phyloP scores from a whole-genome alignment of 2,329 filamentous ascomycete species.

The Incumbomyces lentus region DNA sequence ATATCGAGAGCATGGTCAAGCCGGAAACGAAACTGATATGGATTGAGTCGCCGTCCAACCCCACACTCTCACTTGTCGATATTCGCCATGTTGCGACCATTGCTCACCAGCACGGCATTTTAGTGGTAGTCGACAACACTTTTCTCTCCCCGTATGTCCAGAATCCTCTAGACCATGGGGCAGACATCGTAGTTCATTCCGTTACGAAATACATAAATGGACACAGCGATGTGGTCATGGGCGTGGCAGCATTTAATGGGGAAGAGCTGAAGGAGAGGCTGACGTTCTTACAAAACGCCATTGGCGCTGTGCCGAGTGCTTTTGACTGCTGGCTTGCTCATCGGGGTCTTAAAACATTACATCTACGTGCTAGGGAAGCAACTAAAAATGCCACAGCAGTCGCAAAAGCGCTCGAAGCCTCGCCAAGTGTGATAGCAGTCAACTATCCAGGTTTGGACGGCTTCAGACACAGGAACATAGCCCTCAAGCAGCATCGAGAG shows the following conservation, averaged over 20 bases:
- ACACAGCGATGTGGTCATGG: slow-evolving; percentile 94
- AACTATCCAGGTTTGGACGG: slow-evolving; percentile 90
- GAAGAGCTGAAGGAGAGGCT: slow-evolving; percentile 66
- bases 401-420: slow-evolving; percentile 65
- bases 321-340: slow-evolving; percentile 99
- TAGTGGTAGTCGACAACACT: slow-evolving; percentile 98
- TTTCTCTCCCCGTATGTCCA: slow-evolving; percentile 95
- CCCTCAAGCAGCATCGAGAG: slow-evolving; percentile 81
- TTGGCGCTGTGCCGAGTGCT: slow-evolving; percentile 83
- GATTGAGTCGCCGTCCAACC: slow-evolving; percentile 95
- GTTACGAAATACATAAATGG: slow-evolving; percentile 99
- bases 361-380: slow-evolving; percentile 80
- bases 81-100: slow-evolving; percentile 73
- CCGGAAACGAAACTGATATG: slow-evolving; percentile 82
- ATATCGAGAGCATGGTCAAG: slow-evolving; percentile 74
- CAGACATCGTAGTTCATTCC: slow-evolving; percentile 91
- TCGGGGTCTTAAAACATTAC: slow-evolving; percentile 90
- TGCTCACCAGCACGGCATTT: slow-evolving; percentile 78
- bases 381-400: slow-evolving; percentile 70
- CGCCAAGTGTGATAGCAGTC: slow-evolving; percentile 72
- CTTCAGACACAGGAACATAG: slow-evolving; percentile 76
- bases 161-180: slow-evolving; percentile 88
- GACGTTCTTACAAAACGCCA: slow-evolving; percentile 90
- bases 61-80: slow-evolving; percentile 84
- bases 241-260: slow-evolving; percentile 88